Percentiles rank a stretch among this genome's conserved stretches.
These are phyloP conservation scores for Trichoderma sp. DNA, from an alignment of 2,329 filamentous ascomycete species.

Conservation along the genomic window DNA sequence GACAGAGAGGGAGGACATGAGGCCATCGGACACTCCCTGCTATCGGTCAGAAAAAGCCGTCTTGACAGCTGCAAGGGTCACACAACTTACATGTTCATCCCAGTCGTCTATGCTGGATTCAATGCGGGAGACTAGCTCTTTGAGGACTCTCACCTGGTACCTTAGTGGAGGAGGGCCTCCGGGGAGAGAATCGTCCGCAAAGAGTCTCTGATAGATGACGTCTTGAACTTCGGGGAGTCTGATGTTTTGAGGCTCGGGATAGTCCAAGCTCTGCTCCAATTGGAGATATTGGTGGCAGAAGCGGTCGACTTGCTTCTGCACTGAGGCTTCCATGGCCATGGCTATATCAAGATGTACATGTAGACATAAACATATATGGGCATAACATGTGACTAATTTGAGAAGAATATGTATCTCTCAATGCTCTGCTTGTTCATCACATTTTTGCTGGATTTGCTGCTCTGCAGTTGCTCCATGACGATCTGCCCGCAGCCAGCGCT, in stretches of 20 bases:
- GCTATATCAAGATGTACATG: neutral
- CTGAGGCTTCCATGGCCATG: constrained; percentile 18
- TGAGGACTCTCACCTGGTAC: constrained; percentile 73
- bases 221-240: constrained; percentile 64
- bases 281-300: constrained; percentile 81
- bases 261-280: constrained; percentile 64
- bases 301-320: constrained; percentile 40
- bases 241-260: constrained; percentile 61
- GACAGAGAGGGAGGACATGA: constrained; percentile 68
- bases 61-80: neutral
- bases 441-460: neutral
- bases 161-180: constrained; percentile 61
- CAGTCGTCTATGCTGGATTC: constrained; percentile 77
- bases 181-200: constrained; percentile 56
- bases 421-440: neutral
- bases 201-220: constrained; percentile 66
- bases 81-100: constrained; percentile 76
- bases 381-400: neutral
- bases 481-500: neutral
- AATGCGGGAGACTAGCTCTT: constrained; percentile 68
- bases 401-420: neutral
- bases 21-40: constrained; percentile 80
- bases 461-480: neutral
- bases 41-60: constrained; percentile 29
- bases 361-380: neutral